Evolutionary conservation across 1,139 yeast genomes (phyloP).

Genomic region (Nakaseomyces nivariensis): DNA sequence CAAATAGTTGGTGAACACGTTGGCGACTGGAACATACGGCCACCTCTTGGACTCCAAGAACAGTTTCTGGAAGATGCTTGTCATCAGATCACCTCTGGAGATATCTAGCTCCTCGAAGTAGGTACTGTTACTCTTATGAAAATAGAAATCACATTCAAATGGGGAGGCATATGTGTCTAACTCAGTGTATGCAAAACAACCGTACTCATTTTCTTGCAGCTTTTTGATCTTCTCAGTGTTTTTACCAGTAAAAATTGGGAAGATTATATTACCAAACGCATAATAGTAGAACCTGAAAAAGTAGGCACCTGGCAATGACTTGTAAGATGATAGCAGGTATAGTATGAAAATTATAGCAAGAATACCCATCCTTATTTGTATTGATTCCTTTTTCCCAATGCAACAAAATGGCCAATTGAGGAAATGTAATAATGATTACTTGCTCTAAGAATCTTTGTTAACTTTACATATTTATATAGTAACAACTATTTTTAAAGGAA

Average conservation of each 20-base stretch:
- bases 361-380: conserved; percentile 4
- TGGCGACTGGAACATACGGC: conserved; percentile 74
- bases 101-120: conserved; percentile 79
- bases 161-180: conserved; percentile 57
- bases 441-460: no score
- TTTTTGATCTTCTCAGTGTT: conserved; percentile 17
- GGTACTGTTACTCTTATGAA: conserved; percentile 82
- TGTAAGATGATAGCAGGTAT: conserved; percentile 33
- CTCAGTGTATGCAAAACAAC: conserved; percentile 36
- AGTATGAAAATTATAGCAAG: not conserved
- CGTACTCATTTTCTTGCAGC: conserved; percentile 16
- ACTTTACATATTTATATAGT: no score
- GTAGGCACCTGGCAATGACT: conserved; percentile 64
- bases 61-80: conserved; percentile 43
- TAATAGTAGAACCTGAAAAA: conserved; percentile 49
- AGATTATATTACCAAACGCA: conserved; percentile 34
- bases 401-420: not conserved
- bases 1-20: conserved; percentile 57
- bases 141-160: conserved; percentile 72
- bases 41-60: conserved; percentile 39
- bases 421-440: not conserved
- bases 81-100: conserved; percentile 58
- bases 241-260: conserved; percentile 27
- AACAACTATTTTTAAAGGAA: no score
- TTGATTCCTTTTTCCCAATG: no score